Evolutionary conservation across 2,329 filamentous ascomycete species (phyloP).

Genomic region (Fusarium sp.): DNA sequence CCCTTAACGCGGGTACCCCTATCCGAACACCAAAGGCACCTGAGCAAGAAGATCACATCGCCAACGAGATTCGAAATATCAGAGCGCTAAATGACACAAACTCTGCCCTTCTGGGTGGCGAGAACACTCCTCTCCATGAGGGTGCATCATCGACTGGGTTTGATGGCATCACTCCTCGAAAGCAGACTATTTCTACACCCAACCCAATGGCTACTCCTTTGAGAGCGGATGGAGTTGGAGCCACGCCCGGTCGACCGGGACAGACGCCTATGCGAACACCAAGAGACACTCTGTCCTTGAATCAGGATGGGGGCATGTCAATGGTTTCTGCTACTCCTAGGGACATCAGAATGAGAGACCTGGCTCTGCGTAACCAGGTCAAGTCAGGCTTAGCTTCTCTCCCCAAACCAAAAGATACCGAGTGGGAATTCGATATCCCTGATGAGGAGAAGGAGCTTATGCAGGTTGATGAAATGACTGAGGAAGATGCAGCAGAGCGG

Average conservation of each 20-base stretch:
- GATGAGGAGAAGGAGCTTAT: constrained; percentile 78
- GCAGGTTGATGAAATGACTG: constrained; percentile 61
- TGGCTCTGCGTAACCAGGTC: constrained; percentile 76
- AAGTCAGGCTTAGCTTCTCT: constrained; percentile 81
- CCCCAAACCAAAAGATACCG: constrained; percentile 91
- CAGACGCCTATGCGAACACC: constrained; percentile 90
- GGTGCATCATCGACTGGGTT: constrained; percentile 87
- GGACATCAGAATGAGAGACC: constrained; percentile 79
- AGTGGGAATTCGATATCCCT: constrained; percentile 94
- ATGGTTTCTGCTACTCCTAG: constrained; percentile 80
- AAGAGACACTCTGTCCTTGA: constrained; percentile 87
- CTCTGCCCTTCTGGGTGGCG: constrained; percentile 91
- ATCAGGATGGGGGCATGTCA: constrained; percentile 76
- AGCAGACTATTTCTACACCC: constrained; percentile 86
- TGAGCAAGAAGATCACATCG: constrained; percentile 93
- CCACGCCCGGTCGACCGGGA: constrained; percentile 77
- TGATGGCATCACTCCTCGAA: constrained; percentile 83
- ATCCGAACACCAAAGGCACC: constrained; percentile 93
- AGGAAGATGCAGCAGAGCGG: constrained; percentile 75
- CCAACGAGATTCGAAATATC: constrained; percentile 96
- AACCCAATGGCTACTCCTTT: constrained; percentile 96
- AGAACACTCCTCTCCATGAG: constrained; percentile 90
- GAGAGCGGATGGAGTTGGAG: constrained; percentile 73
- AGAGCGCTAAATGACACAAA: constrained; percentile 92
- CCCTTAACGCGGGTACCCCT: constrained; percentile 82